phyloP scores from a whole-genome alignment of 2,329 filamentous ascomycete species.

The Aspergillus nomiae region DNA sequence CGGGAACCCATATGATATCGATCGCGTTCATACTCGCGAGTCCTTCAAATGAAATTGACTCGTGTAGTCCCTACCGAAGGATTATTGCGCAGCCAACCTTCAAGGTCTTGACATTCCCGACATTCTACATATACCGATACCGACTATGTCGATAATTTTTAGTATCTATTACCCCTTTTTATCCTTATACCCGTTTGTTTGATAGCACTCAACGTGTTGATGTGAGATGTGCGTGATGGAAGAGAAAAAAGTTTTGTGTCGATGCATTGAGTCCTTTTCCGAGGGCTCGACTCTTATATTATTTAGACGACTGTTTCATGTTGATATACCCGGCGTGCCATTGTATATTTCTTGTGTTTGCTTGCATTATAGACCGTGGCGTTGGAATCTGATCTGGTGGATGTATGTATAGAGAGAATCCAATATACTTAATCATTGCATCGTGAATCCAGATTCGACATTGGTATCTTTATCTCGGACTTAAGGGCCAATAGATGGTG shows the following conservation, averaged over 20 bases:
- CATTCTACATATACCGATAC: not conserved
- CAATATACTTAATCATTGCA: slow-evolving; percentile 2
- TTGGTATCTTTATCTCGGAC: not conserved
- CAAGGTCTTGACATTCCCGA: not conserved
- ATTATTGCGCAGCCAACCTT: not conserved
- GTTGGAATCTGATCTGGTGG: not conserved
- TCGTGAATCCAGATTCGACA: not conserved
- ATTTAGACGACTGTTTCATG: slow-evolving; percentile 9
- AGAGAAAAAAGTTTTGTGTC: slow-evolving; percentile 9
- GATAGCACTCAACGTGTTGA: slow-evolving; percentile 9
- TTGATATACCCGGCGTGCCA: slow-evolving; percentile 24
- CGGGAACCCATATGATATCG: slow-evolving; percentile 47
- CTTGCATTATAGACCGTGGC: slow-evolving; percentile 18
- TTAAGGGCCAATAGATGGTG: not conserved
- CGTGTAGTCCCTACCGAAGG: not conserved
- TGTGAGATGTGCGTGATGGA: slow-evolving; percentile 14
- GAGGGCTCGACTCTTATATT: slow-evolving; percentile 2
- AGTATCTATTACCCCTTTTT: slow-evolving; percentile 14
- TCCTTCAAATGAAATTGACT: slow-evolving; percentile 30
- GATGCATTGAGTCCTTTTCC: slow-evolving; percentile 9
- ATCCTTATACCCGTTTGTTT: slow-evolving; percentile 1
- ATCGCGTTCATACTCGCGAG: slow-evolving; percentile 46
- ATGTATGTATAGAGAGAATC: not conserved
- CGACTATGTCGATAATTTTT: slow-evolving; percentile 22
- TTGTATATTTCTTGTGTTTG: slow-evolving; percentile 6